Conservation (phyloP, 2,329 filamentous ascomycete genomes). For the Aspergillus pseudonomiae region DNA sequence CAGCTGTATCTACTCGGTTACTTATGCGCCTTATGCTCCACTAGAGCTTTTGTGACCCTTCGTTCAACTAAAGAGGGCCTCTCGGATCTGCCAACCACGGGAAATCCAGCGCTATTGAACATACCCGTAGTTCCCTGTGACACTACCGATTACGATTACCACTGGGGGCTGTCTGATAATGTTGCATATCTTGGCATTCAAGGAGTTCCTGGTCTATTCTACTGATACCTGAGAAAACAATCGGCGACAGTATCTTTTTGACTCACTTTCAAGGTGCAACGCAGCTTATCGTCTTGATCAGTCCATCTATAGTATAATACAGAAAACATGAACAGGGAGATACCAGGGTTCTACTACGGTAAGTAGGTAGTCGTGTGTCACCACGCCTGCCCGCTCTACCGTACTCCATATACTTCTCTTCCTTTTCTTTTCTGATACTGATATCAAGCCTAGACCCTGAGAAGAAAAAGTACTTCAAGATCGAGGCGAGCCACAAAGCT, state of each 20-base stretch:
- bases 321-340: conserved; percentile 32
- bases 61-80: not conserved
- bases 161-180: conserved; percentile 1
- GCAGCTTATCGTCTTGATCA: not conserved
- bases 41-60: not conserved
- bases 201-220: not conserved
- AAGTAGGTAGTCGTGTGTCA: conserved; percentile 7
- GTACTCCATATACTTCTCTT: not conserved
- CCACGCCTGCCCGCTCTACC: not conserved
- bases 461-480: conserved; percentile 70
- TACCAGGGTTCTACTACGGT: conserved; percentile 41
- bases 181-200: conserved; percentile 5
- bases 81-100: not conserved
- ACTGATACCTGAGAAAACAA: not conserved
- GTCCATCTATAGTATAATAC: not conserved
- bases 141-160: not conserved
- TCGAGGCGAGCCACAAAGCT: conserved; percentile 58
- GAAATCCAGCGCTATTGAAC: not conserved
- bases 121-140: too few relatives aligned
- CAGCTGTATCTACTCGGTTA: not conserved
- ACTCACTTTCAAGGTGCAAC: not conserved
- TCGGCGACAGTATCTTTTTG: not conserved
- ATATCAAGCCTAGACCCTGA: conserved; percentile 41
- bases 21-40: not conserved
- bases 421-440: not conserved